These are phyloP conservation scores for Salix suchowensis DNA, from an alignment of 345 rosid genomes.

Conservation along the genomic window DNA sequence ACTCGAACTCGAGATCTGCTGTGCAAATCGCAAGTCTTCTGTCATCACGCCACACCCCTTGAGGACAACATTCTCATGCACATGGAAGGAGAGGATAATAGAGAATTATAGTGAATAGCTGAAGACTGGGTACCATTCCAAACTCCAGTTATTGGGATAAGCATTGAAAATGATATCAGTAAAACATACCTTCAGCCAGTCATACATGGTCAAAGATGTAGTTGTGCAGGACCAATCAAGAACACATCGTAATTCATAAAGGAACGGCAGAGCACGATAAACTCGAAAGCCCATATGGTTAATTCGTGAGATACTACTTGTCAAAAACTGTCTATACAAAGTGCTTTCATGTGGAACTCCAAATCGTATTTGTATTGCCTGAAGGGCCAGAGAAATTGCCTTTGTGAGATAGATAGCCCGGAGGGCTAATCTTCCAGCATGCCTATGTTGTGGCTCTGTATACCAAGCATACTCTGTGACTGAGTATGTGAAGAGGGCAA, in stretches of 20 bases:
- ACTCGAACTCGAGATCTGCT: too few species aligned
- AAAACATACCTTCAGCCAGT: slow-evolving; percentile 41
- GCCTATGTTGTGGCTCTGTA: slow-evolving; percentile 23
- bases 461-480: slow-evolving; percentile 38
- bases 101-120: too few species aligned
- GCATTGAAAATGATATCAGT: too few species aligned
- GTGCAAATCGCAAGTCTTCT: too few species aligned
- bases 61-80: too few species aligned
- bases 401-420: slow-evolving; percentile 43
- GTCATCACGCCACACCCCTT: too few species aligned
- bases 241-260: slow-evolving; percentile 45
- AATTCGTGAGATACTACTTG: slow-evolving; percentile 29
- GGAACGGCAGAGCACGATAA: slow-evolving; percentile 46
- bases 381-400: slow-evolving; percentile 40
- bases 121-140: too few species aligned
- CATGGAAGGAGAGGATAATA: too few species aligned
- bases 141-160: too few species aligned
- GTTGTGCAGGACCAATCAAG: slow-evolving; percentile 55
- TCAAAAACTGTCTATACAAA: slow-evolving; percentile 40
- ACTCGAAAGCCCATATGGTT: slow-evolving; percentile 42
- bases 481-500: slow-evolving; percentile 37
- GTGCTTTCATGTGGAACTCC: slow-evolving; percentile 44
- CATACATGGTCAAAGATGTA: slow-evolving; percentile 48
- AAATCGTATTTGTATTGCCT: slow-evolving; percentile 37
- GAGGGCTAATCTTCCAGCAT: slow-evolving; percentile 35